Percentiles rank a stretch among this genome's conserved stretches.
Conservation (phyloP, 768 basidiomycete genomes). For the Saitozyma sp. region DNA sequence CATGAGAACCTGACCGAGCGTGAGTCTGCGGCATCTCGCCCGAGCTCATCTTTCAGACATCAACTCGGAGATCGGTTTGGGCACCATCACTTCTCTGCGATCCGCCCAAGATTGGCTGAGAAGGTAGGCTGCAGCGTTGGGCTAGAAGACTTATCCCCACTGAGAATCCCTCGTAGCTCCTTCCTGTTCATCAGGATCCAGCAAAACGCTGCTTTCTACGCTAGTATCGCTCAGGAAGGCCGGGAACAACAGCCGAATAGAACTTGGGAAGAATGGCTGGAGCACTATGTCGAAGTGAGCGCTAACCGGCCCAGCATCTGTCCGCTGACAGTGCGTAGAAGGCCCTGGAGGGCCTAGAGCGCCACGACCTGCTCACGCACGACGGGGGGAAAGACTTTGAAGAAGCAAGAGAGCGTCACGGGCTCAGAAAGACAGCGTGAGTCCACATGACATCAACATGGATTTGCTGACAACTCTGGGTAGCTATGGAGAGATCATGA, state of each 20-base stretch:
- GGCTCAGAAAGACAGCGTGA: conserved; percentile 39
- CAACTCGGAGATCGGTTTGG: conserved; percentile 87
- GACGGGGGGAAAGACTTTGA: conserved; percentile 57
- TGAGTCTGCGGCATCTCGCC: conserved; percentile 9
- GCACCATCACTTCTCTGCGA: conserved; percentile 70
- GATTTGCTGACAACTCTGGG: too few relatives aligned
- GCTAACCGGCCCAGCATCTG: too few relatives aligned
- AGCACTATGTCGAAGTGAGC: conserved; percentile 69
- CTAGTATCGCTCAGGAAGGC: conserved; percentile 53
- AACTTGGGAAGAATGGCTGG: conserved; percentile 69
- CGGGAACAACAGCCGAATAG: conserved; percentile 57
- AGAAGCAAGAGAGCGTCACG: neutral
- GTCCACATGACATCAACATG: too few relatives aligned
- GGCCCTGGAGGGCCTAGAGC: conserved; percentile 57
- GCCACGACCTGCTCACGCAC: conserved; percentile 54
- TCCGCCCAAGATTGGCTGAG: conserved; percentile 73
- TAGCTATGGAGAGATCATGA: too few relatives aligned
- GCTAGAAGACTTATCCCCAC: neutral
- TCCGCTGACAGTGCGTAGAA: conserved; percentile 18
- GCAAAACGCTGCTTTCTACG: conserved; percentile 78
- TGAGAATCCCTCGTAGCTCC: conserved; percentile 58
- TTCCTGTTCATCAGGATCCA: conserved; percentile 85
- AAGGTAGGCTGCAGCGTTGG: conserved; percentile 22
- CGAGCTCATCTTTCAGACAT: conserved; percentile 56
- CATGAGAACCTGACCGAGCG: conserved; percentile 80